Evolutionary conservation across 106 monocot genomes (phyloP), one percentile per base, ranked within the genome.

Genomic region (Platanthera zijinensis): DNA sequence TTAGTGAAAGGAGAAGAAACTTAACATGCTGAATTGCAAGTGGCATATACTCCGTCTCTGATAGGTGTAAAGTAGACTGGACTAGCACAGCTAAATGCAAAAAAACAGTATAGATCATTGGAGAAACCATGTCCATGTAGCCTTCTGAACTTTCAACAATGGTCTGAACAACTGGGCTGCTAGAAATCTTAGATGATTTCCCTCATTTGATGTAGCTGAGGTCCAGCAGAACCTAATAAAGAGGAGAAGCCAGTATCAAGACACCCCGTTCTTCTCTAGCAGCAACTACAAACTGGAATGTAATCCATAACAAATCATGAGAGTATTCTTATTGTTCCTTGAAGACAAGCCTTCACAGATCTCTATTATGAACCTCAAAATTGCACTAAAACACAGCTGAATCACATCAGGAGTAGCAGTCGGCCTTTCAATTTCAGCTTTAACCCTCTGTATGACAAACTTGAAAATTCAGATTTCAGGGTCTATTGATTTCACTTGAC

Each of bases 401-500:
- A 72, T 78, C 3, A 21, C 32, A 17, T 75, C 78, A 76, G 64
- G 51, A 77, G 7, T 11, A 71, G 45, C 59, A 12, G 39, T 75
- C 22, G 6, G 6, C 45, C 19, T 30, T 51, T 76, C 87, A 4
- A 79, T 15, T 79, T 85, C 84, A 51, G 70, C 71, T 66, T 71
- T 30, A 78, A 89, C 71, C 57, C 82, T 82, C 74, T 84, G 57
- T 46, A 89, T 57, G 74, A 89, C 52, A 49, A 78, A 82, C 56
- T 77, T 79, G 78, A 86, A 86, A 19, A 84, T 76, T 83, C 71
- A 81, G 10, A 57, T 67, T 70, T 89, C 83, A 61, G 49, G 19
- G 8, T 50, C 71, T 72, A 78, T 61, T 57, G 14, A 57, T 10
- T 25, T 48, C 28, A 71, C 46, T 32, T 52, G 71, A 72, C 64